These are phyloP conservation scores for Aspergillus bridgeri DNA, from an alignment of 495 filamentous ascomycete genomes.

Conservation along the genomic window DNA sequence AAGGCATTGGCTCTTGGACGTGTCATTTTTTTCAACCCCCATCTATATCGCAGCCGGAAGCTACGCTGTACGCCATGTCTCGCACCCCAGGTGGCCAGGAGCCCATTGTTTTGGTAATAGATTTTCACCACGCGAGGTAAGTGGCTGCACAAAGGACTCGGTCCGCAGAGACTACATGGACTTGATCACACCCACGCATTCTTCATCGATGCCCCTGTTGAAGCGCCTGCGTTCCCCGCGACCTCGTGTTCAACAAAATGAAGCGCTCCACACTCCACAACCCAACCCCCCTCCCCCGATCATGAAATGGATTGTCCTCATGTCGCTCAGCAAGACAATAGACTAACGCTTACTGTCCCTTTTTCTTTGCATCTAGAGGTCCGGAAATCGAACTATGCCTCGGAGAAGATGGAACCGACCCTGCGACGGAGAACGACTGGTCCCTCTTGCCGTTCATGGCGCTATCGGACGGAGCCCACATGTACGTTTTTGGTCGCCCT, in stretches of 20 bases:
- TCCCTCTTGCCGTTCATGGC: slow-evolving; percentile 93
- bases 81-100: slow-evolving; percentile 30
- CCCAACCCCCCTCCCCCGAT: background rate
- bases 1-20: slow-evolving; percentile 15
- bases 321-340: slow-evolving; percentile 1
- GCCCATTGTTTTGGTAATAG: slow-evolving; percentile 82
- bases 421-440: slow-evolving; percentile 88
- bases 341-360: slow-evolving; percentile 3
- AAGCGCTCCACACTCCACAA: too few species aligned
- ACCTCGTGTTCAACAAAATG: background rate
- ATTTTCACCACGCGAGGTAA: slow-evolving; percentile 91
- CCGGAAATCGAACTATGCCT: slow-evolving; percentile 94
- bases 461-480: slow-evolving; percentile 91
- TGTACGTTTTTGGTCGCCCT: slow-evolving; percentile 53
- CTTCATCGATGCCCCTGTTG: background rate
- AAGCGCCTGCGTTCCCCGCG: background rate
- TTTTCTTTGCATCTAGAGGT: slow-evolving; percentile 52
- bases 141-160: slow-evolving; percentile 11
- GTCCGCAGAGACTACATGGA: background rate
- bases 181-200: background rate
- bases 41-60: slow-evolving; percentile 10
- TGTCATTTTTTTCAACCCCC: slow-evolving; percentile 20
- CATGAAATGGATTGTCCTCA: background rate
- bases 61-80: slow-evolving; percentile 34
- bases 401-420: slow-evolving; percentile 74